A percentile compares a stretch with the other conserved stretches of the same genome.
These are phyloP conservation scores for Xylariales sp. DNA, from an alignment of 2,329 filamentous ascomycete species.

Conservation along the genomic window DNA sequence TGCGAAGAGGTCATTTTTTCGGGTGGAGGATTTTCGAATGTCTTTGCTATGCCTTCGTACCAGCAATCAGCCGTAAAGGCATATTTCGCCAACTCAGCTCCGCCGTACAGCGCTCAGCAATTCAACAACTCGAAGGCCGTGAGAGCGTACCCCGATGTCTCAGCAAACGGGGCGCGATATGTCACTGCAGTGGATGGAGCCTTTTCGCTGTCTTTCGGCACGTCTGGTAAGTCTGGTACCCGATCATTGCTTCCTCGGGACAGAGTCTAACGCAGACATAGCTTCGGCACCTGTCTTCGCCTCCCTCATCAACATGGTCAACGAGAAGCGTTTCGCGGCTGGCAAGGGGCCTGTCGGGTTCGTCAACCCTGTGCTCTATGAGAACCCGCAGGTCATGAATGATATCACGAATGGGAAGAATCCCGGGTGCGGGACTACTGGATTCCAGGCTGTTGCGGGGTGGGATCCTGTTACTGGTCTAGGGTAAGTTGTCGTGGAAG, in stretches of 20 bases:
- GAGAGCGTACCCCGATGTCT: conserved; percentile 45
- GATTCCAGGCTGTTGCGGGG: conserved; percentile 21
- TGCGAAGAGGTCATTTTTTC: conserved; percentile 42
- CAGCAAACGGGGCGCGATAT: conserved; percentile 39
- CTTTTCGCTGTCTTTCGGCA: conserved; percentile 42
- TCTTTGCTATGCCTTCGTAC: conserved; percentile 42
- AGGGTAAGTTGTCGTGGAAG: conserved; percentile 9
- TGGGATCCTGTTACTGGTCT: conserved; percentile 32
- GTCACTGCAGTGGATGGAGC: conserved; percentile 37
- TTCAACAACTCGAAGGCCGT: conserved; percentile 42
- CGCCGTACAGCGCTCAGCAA: conserved; percentile 35
- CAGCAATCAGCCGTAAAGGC: conserved; percentile 34
- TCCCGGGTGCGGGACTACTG: conserved; percentile 22
- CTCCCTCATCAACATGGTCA: conserved; percentile 18
- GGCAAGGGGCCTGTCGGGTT: conserved; percentile 21
- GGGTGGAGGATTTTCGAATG: conserved; percentile 45
- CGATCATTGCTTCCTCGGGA: not conserved
- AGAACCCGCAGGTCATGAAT: conserved; percentile 23
- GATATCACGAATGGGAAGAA: conserved; percentile 26
- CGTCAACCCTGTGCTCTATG: conserved; percentile 22
- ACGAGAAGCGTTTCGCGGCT: conserved; percentile 18
- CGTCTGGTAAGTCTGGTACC: conserved; percentile 28
- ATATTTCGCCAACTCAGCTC: conserved; percentile 36
- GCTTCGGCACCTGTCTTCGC: conserved; percentile 20
- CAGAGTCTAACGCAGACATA: conserved; percentile 14